These are phyloP conservation scores for Ganoderma leucocontextum DNA, from an alignment of 1,284 basidiomycete species.

Conservation along the genomic window DNA sequence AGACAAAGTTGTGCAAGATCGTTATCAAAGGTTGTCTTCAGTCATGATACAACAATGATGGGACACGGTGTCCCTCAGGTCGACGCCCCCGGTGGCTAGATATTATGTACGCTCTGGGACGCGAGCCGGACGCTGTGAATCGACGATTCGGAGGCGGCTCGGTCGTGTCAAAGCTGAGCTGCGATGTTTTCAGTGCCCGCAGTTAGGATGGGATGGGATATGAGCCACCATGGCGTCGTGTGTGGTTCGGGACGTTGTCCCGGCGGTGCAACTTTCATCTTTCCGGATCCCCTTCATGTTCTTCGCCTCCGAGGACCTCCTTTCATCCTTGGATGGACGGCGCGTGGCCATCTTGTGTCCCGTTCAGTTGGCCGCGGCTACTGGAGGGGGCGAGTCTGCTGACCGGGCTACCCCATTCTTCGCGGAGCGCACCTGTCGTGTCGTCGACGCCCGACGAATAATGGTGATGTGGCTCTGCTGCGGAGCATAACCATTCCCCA, in stretches of 20 bases:
- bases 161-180: too few species aligned
- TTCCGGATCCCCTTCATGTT: not conserved
- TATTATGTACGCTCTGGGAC: not conserved
- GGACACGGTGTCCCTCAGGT: too few species aligned
- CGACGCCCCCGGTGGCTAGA: too few species aligned
- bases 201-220: not conserved
- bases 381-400: too few species aligned
- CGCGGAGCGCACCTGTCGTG: too few species aligned
- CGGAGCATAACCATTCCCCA: too few species aligned
- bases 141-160: not conserved
- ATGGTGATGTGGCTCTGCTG: not conserved
- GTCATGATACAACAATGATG: too few species aligned
- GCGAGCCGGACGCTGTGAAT: not conserved
- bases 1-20: too few species aligned
- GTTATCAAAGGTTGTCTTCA: too few species aligned
- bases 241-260: not conserved
- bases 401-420: too few species aligned
- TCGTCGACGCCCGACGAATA: too few species aligned
- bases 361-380: too few species aligned
- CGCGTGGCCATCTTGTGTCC: not conserved
- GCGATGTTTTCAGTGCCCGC: not conserved
- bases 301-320: not conserved
- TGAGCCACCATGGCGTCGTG: not conserved
- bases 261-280: not conserved
- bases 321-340: not conserved